Conservation (phyloP, 257 asterid genomes). For the Nicotiana undulata region DNA sequence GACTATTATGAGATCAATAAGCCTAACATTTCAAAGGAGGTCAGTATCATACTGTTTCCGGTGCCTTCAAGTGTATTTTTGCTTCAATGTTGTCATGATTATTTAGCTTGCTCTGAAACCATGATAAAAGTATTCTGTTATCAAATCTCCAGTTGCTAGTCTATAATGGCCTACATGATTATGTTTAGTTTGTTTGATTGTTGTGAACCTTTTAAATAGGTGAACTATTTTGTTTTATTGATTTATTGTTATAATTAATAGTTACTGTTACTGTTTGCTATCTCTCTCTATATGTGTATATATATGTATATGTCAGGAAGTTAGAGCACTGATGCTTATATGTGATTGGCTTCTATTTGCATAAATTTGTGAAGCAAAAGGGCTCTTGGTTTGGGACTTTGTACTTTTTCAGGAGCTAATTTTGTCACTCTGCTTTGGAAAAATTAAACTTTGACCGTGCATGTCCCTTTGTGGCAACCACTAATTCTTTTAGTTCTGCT, state of each 20-base stretch:
- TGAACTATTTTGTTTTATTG: background rate
- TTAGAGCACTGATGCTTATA: background rate
- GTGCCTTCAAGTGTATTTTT: background rate
- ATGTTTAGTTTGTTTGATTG: background rate
- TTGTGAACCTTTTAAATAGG: background rate
- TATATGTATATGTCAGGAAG: background rate
- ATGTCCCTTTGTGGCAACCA: background rate
- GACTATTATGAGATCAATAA: slow-evolving; percentile 77
- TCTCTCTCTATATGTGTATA: background rate
- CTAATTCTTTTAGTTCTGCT: background rate
- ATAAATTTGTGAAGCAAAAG: background rate
- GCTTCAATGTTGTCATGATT: background rate
- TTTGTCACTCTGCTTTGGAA: background rate
- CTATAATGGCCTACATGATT: background rate
- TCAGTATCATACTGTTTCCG: slow-evolving; percentile 22
- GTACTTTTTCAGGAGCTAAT: background rate
- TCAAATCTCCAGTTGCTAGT: background rate
- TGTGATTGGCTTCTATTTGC: background rate
- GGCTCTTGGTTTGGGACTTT: background rate
- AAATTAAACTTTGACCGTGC: background rate
- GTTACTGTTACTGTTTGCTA: background rate
- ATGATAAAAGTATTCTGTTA: background rate
- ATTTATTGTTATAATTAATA: background rate
- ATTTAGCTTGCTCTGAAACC: background rate
- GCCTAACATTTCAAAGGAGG: slow-evolving; percentile 94